Evolutionary conservation across 2,329 filamentous ascomycete genomes (phyloP).

Genomic region (Pseudogymnoascus sp.): DNA sequence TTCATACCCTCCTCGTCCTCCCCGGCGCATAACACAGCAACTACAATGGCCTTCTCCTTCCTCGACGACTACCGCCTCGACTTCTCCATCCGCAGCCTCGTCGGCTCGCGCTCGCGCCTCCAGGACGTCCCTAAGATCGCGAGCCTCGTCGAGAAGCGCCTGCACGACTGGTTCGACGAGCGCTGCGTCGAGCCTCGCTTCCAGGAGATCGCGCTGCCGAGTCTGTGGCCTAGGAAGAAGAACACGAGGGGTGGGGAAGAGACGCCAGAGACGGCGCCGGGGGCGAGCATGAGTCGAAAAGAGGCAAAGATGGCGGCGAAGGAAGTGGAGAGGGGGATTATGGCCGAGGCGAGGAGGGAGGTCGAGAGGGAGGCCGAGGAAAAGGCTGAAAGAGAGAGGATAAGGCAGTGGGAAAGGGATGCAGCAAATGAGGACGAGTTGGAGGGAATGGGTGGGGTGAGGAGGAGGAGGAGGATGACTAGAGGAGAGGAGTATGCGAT

Average conservation of each 20-base stretch:
- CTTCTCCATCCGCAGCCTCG: conserved; percentile 70
- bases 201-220: conserved; percentile 77
- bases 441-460: conserved; percentile 8
- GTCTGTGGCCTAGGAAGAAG: conserved; percentile 75
- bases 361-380: conserved; percentile 18
- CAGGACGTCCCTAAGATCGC: conserved; percentile 87
- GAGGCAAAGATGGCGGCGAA: conserved; percentile 45
- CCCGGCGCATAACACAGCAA: conserved; percentile 61
- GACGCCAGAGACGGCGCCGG: conserved; percentile 30
- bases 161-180: conserved; percentile 85
- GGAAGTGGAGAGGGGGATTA: conserved; percentile 41
- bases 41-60: conserved; percentile 92
- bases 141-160: conserved; percentile 68
- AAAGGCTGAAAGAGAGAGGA: conserved; percentile 28
- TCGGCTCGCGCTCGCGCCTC: conserved; percentile 70
- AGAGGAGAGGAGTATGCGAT: conserved; percentile 29
- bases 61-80: conserved; percentile 80
- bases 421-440: conserved; percentile 6
- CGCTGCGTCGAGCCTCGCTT: conserved; percentile 78
- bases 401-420: conserved; percentile 17
- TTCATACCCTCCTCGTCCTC: conserved; percentile 69
- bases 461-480: conserved; percentile 27
- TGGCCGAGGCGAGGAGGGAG: conserved; percentile 34
- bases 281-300: conserved; percentile 43
- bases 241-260: conserved; percentile 71